These are phyloP conservation scores for Mycena olivaceomarginata DNA, from an alignment of 768 basidiomycete species.

Conservation along the genomic window DNA sequence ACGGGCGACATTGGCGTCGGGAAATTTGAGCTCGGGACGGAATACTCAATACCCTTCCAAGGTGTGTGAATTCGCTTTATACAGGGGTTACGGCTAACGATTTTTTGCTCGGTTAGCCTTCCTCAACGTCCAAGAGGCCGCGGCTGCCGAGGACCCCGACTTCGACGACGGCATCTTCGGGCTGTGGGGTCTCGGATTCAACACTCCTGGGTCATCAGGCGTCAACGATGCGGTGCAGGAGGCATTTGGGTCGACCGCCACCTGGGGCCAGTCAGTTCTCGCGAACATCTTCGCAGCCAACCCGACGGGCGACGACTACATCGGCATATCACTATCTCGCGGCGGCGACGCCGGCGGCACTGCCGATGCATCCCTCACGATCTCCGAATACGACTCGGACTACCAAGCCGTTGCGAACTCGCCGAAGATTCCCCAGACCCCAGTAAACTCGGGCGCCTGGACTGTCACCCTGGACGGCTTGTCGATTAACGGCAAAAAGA, in stretches of 20 bases:
- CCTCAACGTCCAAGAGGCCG: slow-evolving; percentile 38
- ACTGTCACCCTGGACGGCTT: slow-evolving; percentile 37
- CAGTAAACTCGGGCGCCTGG: slow-evolving; percentile 35
- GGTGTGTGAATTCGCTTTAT: background rate
- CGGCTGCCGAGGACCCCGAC: slow-evolving; percentile 30
- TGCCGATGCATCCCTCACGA: slow-evolving; percentile 41
- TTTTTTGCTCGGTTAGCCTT: slow-evolving; percentile 13
- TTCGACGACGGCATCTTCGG: slow-evolving; percentile 38
- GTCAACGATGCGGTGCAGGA: slow-evolving; percentile 37
- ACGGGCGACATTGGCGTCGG: slow-evolving; percentile 41
- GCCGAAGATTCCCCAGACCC: slow-evolving; percentile 35
- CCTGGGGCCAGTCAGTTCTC: slow-evolving; percentile 40
- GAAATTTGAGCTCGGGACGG: slow-evolving; percentile 23
- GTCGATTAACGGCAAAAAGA: slow-evolving; percentile 35
- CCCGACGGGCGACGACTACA: slow-evolving; percentile 32
- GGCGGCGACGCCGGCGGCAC: slow-evolving; percentile 38
- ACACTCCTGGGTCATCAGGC: slow-evolving; percentile 32
- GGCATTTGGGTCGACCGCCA: slow-evolving; percentile 6
- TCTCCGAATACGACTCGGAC: slow-evolving; percentile 37
- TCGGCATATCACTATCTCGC: slow-evolving; percentile 41
- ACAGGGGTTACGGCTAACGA: background rate
- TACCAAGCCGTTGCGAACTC: slow-evolving; percentile 38
- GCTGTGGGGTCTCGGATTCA: slow-evolving; percentile 41
- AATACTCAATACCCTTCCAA: slow-evolving; percentile 36
- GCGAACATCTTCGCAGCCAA: slow-evolving; percentile 39